Percentiles rank a stretch among this genome's conserved stretches.
These are phyloP conservation scores for Gnaphalium uliginosum DNA, from an alignment of 129 eudicot species.

Conservation along the genomic window DNA sequence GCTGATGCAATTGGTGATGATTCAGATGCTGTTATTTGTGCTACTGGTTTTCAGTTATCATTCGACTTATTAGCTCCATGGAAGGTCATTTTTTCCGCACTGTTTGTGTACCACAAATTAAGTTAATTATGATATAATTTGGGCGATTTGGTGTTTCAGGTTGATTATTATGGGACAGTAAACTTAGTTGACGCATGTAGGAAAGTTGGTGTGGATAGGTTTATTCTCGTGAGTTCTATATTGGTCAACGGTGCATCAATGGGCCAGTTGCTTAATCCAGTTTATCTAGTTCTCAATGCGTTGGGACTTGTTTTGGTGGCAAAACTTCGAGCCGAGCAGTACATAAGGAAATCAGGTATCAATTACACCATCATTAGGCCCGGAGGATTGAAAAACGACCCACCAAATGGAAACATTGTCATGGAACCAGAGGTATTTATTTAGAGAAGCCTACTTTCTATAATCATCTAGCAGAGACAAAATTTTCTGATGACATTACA, in stretches of 20 bases:
- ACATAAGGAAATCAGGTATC: constrained; percentile 83
- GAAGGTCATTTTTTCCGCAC: constrained; percentile 56
- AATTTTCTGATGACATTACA: neutral
- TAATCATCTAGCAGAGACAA: neutral
- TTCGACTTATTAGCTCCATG: constrained; percentile 84
- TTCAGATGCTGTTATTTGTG: constrained; percentile 84
- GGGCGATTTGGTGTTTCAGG: constrained; percentile 45
- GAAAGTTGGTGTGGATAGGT: constrained; percentile 64
- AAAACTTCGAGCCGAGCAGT: constrained; percentile 78
- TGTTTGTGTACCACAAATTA: neutral
- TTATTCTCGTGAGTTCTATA: constrained; percentile 74
- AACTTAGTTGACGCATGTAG: constrained; percentile 95
- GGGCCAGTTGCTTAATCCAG: constrained; percentile 89
- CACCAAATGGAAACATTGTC: constrained; percentile 83
- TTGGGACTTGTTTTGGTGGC: constrained; percentile 78
- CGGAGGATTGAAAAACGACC: constrained; percentile 82
- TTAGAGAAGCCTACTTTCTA: neutral
- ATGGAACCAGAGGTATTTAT: constrained; percentile 84
- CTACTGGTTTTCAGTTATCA: constrained; percentile 87
- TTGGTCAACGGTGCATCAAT: constrained; percentile 92
- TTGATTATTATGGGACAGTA: constrained; percentile 88
- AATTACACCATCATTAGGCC: constrained; percentile 90
- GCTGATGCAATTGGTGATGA: constrained; percentile 86
- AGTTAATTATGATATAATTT: neutral
- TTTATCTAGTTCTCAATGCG: constrained; percentile 73